Conservation (phyloP, 345 rosid species). For the Populus nigra region DNA sequence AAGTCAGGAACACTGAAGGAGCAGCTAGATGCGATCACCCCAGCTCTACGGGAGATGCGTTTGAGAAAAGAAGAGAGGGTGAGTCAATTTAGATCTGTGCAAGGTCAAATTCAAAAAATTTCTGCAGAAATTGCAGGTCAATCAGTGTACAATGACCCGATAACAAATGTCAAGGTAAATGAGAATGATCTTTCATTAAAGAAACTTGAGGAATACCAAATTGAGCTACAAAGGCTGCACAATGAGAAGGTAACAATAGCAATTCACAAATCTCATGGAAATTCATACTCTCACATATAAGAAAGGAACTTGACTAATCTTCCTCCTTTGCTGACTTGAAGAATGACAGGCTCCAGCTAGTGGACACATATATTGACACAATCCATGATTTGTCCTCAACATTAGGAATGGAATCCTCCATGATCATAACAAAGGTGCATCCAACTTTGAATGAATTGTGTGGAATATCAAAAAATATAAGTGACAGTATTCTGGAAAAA, state of each 20-base stretch:
- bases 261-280: not conserved
- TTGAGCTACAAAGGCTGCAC: slow-evolving; percentile 76
- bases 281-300: not conserved
- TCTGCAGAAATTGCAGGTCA: slow-evolving; percentile 85
- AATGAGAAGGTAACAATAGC: slow-evolving; percentile 69
- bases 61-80: slow-evolving; percentile 81
- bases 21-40: slow-evolving; percentile 88
- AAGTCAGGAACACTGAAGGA: slow-evolving; percentile 77
- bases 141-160: slow-evolving; percentile 62
- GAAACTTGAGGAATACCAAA: slow-evolving; percentile 87
- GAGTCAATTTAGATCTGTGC: slow-evolving; percentile 67
- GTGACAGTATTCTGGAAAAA: slow-evolving; percentile 71
- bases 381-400: slow-evolving; percentile 64
- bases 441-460: slow-evolving; percentile 86
- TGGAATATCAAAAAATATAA: slow-evolving; percentile 89
- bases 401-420: slow-evolving; percentile 89
- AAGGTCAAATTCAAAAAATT: slow-evolving; percentile 79
- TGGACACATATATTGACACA: slow-evolving; percentile 64
- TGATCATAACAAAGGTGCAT: slow-evolving; percentile 92
- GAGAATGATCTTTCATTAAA: slow-evolving; percentile 84
- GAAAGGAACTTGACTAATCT: not conserved
- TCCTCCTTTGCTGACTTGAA: slow-evolving; percentile 24
- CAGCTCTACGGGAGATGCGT: slow-evolving; percentile 85
- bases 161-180: slow-evolving; percentile 56
- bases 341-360: slow-evolving; percentile 84